phyloP scores from a whole-genome alignment of 208 protist species.

The Leishmania arabica region DNA sequence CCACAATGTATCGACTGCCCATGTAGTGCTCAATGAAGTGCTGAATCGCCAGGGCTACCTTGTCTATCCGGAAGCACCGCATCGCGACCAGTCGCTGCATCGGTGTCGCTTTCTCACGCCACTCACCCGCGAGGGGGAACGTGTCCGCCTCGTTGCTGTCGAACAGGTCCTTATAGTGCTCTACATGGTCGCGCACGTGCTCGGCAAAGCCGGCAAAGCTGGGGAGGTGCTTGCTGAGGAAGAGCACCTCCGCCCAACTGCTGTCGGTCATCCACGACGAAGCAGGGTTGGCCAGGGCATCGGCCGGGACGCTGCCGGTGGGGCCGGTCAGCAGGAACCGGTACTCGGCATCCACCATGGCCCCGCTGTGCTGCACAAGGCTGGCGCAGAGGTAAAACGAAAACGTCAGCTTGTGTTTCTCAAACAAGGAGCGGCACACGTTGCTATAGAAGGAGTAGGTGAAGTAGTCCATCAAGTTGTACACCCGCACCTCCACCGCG shows the following conservation, averaged over 20 bases:
- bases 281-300: constrained; percentile 82
- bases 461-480: constrained; percentile 95
- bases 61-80: constrained; percentile 96
- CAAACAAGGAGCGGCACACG: constrained; percentile 98
- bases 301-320: constrained; percentile 50
- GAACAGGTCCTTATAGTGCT: constrained; percentile 93
- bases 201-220: constrained; percentile 82
- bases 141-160: constrained; percentile 85
- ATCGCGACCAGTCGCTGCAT: constrained; percentile 96
- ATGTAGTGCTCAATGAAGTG: constrained; percentile 93
- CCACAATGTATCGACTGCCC: constrained; percentile 94
- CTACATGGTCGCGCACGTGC: constrained; percentile 80
- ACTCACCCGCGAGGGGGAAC: constrained; percentile 84
- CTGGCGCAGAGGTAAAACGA: constrained; percentile 95
- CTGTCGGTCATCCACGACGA: constrained; percentile 94
- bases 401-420: constrained; percentile 98
- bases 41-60: constrained; percentile 94
- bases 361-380: constrained; percentile 80
- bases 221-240: constrained; percentile 75
- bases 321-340: constrained; percentile 92
- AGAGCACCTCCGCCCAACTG: constrained; percentile 94
- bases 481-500: constrained; percentile 80
- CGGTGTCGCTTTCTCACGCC: constrained; percentile 70
- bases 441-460: constrained; percentile 98
- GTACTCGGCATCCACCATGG: constrained; percentile 89